phyloP scores from a whole-genome alignment of 345 rosid genomes.

The rapeseed (Brassica napus) region DNA sequence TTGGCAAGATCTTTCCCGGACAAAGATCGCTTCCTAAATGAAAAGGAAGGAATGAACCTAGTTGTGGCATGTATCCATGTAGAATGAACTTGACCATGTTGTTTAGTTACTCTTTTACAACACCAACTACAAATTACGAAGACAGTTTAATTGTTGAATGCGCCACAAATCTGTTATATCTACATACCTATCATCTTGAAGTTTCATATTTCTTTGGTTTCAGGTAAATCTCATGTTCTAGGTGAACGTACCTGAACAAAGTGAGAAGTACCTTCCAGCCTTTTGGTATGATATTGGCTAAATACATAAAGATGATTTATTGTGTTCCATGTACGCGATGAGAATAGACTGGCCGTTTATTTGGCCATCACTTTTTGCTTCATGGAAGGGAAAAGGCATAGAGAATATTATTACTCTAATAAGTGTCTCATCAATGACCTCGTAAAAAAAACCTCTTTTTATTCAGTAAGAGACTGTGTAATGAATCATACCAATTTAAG shows the following conservation, averaged over 20 bases:
- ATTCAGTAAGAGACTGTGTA: not conserved
- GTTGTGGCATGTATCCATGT: conserved; percentile 56
- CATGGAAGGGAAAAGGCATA: conserved; percentile 25
- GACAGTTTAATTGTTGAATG: not conserved
- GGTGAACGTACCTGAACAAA: conserved; percentile 79
- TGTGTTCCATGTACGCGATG: not conserved
- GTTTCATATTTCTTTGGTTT: conserved; percentile 69
- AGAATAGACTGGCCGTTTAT: too few species aligned
- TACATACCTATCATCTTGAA: conserved; percentile 77
- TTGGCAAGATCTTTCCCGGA: too few species aligned
- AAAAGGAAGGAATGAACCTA: conserved; percentile 75
- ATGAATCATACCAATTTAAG: not conserved
- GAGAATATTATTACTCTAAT: conserved; percentile 59
- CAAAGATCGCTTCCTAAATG: conserved; percentile 2
- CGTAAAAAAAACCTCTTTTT: not conserved
- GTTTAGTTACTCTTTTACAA: not conserved
- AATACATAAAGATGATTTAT: conserved; percentile 3
- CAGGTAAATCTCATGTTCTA: conserved; percentile 59
- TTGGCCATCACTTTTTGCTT: conserved; percentile 57
- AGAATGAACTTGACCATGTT: not conserved
- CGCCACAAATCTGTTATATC: not conserved
- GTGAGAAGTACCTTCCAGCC: conserved; percentile 2
- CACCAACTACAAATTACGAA: not conserved
- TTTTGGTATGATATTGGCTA: conserved; percentile 45
- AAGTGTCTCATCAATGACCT: conserved; percentile 89